Evolutionary conservation across 2,329 filamentous ascomycete species (phyloP).

Genomic region (Aspergillus vadensis): DNA sequence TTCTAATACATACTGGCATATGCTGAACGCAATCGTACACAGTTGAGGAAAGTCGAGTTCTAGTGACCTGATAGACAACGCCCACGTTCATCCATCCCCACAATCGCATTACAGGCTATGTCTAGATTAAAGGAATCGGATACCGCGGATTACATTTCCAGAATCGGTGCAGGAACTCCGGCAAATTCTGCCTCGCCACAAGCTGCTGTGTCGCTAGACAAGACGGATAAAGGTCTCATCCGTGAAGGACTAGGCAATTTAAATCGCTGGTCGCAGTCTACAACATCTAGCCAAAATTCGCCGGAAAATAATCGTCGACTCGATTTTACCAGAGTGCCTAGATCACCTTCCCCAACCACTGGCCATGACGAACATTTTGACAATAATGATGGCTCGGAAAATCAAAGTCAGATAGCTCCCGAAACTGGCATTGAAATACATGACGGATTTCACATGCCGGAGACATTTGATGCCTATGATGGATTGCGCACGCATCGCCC

Average conservation of each 20-base stretch:
- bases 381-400: constrained; percentile 19
- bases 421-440: constrained; percentile 11
- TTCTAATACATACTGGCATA: neutral
- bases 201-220: neutral
- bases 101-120: neutral
- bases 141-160: neutral
- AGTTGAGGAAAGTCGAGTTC: neutral
- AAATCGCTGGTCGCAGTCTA: constrained; percentile 62
- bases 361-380: constrained; percentile 15
- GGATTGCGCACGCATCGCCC: constrained; percentile 7
- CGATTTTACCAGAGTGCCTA: constrained; percentile 26
- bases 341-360: neutral
- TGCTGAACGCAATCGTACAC: neutral
- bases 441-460: constrained; percentile 8
- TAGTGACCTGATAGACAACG: neutral
- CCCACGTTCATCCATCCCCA: constrained; percentile 1
- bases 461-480: constrained; percentile 6
- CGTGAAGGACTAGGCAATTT: constrained; percentile 53
- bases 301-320: constrained; percentile 28
- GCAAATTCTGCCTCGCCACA: constrained; percentile 8
- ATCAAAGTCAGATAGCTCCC: constrained; percentile 18
- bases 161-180: constrained; percentile 7
- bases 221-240: constrained; percentile 30
- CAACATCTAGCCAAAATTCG: constrained; percentile 49
- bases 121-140: neutral